These are phyloP conservation scores for Candida adriatica DNA, from an alignment of 805 yeast genomes.

Conservation along the genomic window DNA sequence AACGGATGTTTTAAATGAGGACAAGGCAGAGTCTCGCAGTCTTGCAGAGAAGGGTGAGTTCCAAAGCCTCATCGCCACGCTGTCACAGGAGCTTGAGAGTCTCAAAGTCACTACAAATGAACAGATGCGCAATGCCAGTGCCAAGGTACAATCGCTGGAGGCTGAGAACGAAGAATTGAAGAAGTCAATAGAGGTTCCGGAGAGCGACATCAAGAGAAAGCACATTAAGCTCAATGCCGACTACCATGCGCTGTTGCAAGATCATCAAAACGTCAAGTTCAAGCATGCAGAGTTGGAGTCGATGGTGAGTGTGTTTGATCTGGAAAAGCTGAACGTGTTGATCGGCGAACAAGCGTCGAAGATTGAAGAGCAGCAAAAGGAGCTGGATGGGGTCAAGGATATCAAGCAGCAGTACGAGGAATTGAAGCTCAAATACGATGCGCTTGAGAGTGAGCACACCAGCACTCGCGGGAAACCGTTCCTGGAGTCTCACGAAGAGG, in stretches of 20 bases:
- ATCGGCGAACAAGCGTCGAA: slow-evolving; percentile 45
- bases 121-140: slow-evolving; percentile 53
- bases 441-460: slow-evolving; percentile 37
- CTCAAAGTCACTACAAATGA: slow-evolving; percentile 37
- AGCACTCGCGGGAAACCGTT: slow-evolving; percentile 29
- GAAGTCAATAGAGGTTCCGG: slow-evolving; percentile 11
- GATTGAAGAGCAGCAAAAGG: slow-evolving; percentile 33
- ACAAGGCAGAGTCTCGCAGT: too few relatives aligned
- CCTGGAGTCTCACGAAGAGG: slow-evolving; percentile 24
- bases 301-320: slow-evolving; percentile 43
- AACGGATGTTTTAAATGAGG: too few relatives aligned
- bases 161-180: slow-evolving; percentile 24
- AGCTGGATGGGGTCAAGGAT: slow-evolving; percentile 37
- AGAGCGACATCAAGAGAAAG: slow-evolving; percentile 32
- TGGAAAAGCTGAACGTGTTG: slow-evolving; percentile 45
- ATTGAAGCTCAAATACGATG: slow-evolving; percentile 39
- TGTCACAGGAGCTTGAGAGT: slow-evolving; percentile 29
- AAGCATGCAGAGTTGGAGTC: slow-evolving; percentile 43
- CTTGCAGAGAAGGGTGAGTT: slow-evolving; percentile 23
- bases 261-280: slow-evolving; percentile 35
- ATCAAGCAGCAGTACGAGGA: slow-evolving; percentile 40
- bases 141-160: slow-evolving; percentile 44
- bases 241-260: slow-evolving; percentile 37
- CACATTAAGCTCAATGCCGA: slow-evolving; percentile 38
- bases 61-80: slow-evolving; percentile 23